These are phyloP conservation scores for Neurospora sp. DNA, from an alignment of 495 filamentous ascomycete genomes.

Conservation along the genomic window DNA sequence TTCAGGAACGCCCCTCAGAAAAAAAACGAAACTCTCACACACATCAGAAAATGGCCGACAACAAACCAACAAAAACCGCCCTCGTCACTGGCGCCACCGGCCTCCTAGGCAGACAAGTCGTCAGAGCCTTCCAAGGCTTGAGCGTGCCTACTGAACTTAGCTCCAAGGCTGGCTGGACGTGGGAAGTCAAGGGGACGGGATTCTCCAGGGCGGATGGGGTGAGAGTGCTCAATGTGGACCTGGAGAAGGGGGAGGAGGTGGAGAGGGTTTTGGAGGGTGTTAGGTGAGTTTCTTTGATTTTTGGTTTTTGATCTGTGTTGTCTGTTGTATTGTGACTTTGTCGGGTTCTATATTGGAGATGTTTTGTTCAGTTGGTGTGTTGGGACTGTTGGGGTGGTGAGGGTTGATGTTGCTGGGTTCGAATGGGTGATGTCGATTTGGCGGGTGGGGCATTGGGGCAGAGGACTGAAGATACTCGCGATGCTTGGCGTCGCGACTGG, in stretches of 20 bases:
- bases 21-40: not conserved
- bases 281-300: slow-evolving; percentile 37
- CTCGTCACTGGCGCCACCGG: slow-evolving; percentile 83
- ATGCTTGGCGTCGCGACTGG: not conserved
- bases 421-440: not conserved
- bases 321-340: too few relatives aligned
- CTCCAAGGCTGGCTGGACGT: slow-evolving; percentile 34
- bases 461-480: not conserved
- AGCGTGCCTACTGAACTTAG: not conserved
- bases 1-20: not conserved
- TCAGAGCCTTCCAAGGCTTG: slow-evolving; percentile 48
- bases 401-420: not conserved
- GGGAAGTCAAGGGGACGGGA: slow-evolving; percentile 77
- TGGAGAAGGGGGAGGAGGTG: slow-evolving; percentile 52
- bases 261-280: slow-evolving; percentile 49
- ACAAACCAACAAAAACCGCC: slow-evolving; percentile 35
- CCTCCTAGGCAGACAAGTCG: slow-evolving; percentile 70
- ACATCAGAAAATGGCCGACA: not conserved
- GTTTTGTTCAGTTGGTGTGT: not conserved
- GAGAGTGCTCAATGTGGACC: slow-evolving; percentile 64
- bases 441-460: not conserved
- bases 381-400: not conserved
- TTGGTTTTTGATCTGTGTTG: too few relatives aligned
- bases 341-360: too few relatives aligned
- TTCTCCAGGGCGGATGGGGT: slow-evolving; percentile 59